These are phyloP conservation scores for Termitomyces sp. DNA, from an alignment of 768 basidiomycete genomes.

Conservation along the genomic window DNA sequence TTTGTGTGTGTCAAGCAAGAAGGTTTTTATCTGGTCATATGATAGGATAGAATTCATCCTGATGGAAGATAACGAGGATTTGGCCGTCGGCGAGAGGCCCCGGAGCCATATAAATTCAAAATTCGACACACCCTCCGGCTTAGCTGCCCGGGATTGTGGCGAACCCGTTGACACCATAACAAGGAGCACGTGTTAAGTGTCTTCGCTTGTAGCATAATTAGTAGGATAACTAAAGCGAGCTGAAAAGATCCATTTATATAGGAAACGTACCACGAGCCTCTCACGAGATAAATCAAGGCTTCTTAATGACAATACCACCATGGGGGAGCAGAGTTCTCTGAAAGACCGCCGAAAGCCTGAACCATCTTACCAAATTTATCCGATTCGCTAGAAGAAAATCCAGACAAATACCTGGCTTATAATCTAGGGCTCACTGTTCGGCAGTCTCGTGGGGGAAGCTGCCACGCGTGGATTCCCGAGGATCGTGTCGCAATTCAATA, in stretches of 20 bases:
- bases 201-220: not conserved
- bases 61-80: conserved; percentile 1
- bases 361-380: conserved; percentile 15
- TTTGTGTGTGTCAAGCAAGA: conserved; percentile 8
- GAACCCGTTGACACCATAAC: conserved; percentile 1
- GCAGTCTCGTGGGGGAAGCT: conserved; percentile 15
- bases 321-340: conserved; percentile 7
- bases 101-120: not conserved
- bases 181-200: not conserved
- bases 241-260: conserved; percentile 2
- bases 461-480: conserved; percentile 15
- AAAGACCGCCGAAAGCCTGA: conserved; percentile 13
- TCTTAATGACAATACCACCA: conserved; percentile 10
- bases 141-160: conserved; percentile 9
- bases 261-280: not conserved
- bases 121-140: not conserved
- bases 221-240: conserved; percentile 1
- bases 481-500: conserved; percentile 13
- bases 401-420: conserved; percentile 11
- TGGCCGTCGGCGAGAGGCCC: conserved; percentile 9
- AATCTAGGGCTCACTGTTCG: conserved; percentile 6
- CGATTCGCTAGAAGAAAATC: conserved; percentile 8
- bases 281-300: conserved; percentile 16
- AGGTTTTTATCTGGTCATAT: conserved; percentile 14
- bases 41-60: conserved; percentile 9